Percentiles rank a stretch among this genome's conserved stretches.
phyloP scores from a whole-genome alignment of 192 early-diverging fungal genomes.

The Phlyctochytrium planicorne region DNA sequence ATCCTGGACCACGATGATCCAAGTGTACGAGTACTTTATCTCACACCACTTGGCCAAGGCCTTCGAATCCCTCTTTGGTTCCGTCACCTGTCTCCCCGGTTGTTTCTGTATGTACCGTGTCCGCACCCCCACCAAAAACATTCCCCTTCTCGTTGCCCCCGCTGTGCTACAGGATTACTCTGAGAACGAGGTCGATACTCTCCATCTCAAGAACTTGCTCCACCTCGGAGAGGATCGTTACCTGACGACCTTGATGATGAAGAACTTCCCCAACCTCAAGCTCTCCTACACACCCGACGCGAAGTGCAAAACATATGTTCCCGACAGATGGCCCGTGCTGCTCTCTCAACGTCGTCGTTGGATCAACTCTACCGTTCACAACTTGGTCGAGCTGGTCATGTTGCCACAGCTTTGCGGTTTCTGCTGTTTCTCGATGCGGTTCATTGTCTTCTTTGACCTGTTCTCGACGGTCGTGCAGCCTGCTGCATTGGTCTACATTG shows the following conservation, averaged over 20 bases:
- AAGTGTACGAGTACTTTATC: conserved; percentile 97
- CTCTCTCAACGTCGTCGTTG: conserved; percentile 98
- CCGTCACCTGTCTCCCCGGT: conserved; percentile 98
- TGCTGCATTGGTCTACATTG: conserved; percentile 86
- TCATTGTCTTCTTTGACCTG: conserved; percentile 95
- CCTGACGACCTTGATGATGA: conserved; percentile 76
- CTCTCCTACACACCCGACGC: conserved; percentile 92
- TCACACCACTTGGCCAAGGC: conserved; percentile 98
- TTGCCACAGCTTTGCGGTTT: conserved; percentile 96
- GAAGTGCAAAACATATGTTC: conserved; percentile 89
- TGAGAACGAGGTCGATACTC: conserved; percentile 90
- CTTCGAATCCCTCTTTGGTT: conserved; percentile 97
- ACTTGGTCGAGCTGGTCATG: conserved; percentile 90
- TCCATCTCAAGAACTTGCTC: conserved; percentile 98
- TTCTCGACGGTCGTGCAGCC: conserved; percentile 92
- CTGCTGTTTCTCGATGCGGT: conserved; percentile 99
- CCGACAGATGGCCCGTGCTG: conserved; percentile 89
- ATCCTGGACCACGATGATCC: conserved; percentile 95
- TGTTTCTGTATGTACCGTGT: conserved; percentile 99
- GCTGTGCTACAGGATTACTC: conserved; percentile 91
- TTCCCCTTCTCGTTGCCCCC: conserved; percentile 87
- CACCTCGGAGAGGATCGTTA: conserved; percentile 99
- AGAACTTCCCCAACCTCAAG: conserved; percentile 97
- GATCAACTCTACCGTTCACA: conserved; percentile 99
- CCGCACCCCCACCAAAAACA: conserved; percentile 83